A percentile compares a stretch with the other conserved stretches of the same genome.
Evolutionary conservation across 73 alveolate genomes (phyloP).

Genomic region (Symbiodinium pilosum): DNA sequence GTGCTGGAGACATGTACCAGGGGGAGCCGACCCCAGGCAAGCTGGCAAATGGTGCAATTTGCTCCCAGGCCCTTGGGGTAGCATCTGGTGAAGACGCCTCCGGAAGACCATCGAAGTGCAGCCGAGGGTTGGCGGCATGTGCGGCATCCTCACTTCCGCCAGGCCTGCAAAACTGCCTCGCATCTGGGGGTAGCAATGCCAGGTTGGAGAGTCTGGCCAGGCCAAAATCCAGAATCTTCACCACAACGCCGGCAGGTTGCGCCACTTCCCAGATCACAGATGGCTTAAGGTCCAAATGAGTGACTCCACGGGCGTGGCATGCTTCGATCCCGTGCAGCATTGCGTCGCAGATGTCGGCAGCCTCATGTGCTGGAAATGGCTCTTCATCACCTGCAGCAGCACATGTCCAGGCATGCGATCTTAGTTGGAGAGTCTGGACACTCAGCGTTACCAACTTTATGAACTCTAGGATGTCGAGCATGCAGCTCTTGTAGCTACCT

Average conservation of each 20-base stretch:
- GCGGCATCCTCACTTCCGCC: neutral
- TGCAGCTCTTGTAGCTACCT: no score
- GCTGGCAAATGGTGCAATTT: conserved; percentile 30
- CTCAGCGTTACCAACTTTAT: no score
- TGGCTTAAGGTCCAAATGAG: conserved; percentile 66
- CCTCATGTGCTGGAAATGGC: conserved; percentile 51
- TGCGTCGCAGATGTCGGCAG: conserved; percentile 84
- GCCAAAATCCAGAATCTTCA: conserved; percentile 82
- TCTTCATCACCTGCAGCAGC: conserved; percentile 39
- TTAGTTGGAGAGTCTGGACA: no score
- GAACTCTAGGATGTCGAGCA: no score
- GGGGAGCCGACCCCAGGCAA: conserved; percentile 41
- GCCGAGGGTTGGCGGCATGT: conserved; percentile 17
- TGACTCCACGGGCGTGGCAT: conserved; percentile 61
- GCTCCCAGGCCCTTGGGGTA: conserved; percentile 4
- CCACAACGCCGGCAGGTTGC: conserved; percentile 76
- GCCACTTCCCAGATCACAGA: conserved; percentile 82
- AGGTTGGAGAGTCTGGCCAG: conserved; percentile 55
- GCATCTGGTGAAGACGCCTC: neutral
- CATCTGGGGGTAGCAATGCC: conserved; percentile 61
- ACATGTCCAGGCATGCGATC: no score
- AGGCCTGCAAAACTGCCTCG: conserved; percentile 58
- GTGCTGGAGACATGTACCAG: conserved; percentile 87
- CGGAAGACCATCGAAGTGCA: conserved; percentile 34
- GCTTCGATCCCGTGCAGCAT: conserved; percentile 81